Conservation (phyloP, 371 early-diverging fungal species). For the Choanephora cucurbitarum region DNA sequence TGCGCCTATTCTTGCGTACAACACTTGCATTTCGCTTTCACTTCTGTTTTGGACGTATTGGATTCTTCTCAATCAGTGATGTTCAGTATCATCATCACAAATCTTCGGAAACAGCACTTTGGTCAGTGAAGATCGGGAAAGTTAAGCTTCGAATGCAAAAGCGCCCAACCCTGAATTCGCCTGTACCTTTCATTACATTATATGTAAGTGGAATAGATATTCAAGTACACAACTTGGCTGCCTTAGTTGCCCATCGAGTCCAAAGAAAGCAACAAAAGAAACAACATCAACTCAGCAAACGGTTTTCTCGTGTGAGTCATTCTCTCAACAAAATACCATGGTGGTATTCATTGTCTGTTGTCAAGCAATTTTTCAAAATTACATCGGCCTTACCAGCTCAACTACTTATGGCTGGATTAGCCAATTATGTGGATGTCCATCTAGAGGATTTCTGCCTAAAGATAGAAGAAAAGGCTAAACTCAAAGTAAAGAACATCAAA, state of each 20-base stretch:
- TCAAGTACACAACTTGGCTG: constrained; percentile 25
- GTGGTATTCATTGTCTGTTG: constrained; percentile 51
- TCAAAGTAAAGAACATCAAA: constrained; percentile 28
- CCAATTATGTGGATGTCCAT: constrained; percentile 50
- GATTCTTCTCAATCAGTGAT: constrained; percentile 45
- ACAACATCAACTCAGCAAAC: constrained; percentile 22
- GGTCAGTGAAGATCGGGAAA: constrained; percentile 42
- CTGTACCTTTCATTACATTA: constrained; percentile 42
- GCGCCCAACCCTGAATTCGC: constrained; percentile 15
- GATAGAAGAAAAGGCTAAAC: constrained; percentile 20
- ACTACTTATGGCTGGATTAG: constrained; percentile 50
- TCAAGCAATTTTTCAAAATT: constrained; percentile 43
- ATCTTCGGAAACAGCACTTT: constrained; percentile 18
- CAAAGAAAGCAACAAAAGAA: constrained; percentile 6
- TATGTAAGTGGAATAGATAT: constrained; percentile 32
- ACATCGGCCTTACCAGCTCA: constrained; percentile 53
- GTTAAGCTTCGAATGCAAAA: constrained; percentile 42
- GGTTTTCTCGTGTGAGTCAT: constrained; percentile 33
- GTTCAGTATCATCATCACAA: constrained; percentile 39
- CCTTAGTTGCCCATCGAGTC: constrained; percentile 9
- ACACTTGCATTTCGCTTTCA: constrained; percentile 40
- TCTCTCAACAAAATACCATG: constrained; percentile 40
- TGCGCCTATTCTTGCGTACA: constrained; percentile 14
- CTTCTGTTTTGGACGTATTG: constrained; percentile 40
- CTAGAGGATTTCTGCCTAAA: constrained; percentile 23